These are phyloP conservation scores for Beauveria asiatica DNA, from an alignment of 2,329 filamentous ascomycete species.

Conservation along the genomic window DNA sequence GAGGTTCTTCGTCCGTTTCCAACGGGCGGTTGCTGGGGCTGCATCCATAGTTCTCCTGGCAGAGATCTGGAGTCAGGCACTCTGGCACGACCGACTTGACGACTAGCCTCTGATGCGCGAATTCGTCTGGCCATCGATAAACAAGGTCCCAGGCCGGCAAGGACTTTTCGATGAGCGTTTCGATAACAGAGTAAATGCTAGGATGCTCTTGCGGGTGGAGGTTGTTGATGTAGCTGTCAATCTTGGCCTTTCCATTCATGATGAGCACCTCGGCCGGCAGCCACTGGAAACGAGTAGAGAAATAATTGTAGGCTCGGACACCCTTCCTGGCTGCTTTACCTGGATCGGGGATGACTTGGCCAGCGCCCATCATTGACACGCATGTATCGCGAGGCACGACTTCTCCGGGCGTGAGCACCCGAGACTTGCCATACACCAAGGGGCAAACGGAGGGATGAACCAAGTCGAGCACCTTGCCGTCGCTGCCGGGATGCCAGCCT, in stretches of 20 bases:
- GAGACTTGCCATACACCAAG: slow-evolving; percentile 39
- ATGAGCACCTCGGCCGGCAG: slow-evolving; percentile 42
- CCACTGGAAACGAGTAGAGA: slow-evolving; percentile 29
- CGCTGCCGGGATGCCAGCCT: slow-evolving; percentile 54
- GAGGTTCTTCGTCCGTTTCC: slow-evolving; percentile 13
- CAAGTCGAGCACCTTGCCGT: slow-evolving; percentile 50
- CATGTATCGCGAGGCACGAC: too few relatives aligned
- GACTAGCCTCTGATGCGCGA: slow-evolving; percentile 18
- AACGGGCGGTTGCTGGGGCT: slow-evolving; percentile 14
- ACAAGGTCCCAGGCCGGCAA: slow-evolving; percentile 38
- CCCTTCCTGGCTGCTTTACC: too few relatives aligned
- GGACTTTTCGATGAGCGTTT: slow-evolving; percentile 28
- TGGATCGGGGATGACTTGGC: too few relatives aligned
- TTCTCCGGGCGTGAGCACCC: too few relatives aligned
- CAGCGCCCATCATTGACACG: too few relatives aligned
- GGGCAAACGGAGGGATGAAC: slow-evolving; percentile 58
- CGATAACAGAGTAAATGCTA: slow-evolving; percentile 31
- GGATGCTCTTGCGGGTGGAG: slow-evolving; percentile 34
- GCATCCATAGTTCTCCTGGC: slow-evolving; percentile 11
- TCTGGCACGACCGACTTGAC: neutral
- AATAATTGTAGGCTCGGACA: too few relatives aligned
- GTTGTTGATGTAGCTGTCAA: slow-evolving; percentile 47
- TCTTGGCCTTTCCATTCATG: slow-evolving; percentile 24
- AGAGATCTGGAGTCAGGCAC: neutral
- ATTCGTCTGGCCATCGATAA: slow-evolving; percentile 22